phyloP scores from a whole-genome alignment of 495 filamentous ascomycete genomes.

The Aspergillus carlsbadensis region DNA sequence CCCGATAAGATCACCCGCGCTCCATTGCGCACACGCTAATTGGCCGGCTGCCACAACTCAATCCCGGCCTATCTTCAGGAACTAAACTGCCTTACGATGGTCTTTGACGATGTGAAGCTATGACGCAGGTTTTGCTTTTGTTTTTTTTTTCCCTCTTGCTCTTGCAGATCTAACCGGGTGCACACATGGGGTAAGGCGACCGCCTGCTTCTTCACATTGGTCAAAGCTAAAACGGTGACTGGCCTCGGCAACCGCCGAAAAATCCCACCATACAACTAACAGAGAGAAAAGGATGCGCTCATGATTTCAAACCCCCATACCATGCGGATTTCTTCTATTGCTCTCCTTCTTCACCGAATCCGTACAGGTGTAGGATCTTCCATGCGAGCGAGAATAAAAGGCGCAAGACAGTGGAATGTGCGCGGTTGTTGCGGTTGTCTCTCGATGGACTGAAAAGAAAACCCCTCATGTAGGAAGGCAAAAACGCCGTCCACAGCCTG shows the following conservation, averaged over 20 bases:
- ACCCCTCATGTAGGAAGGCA: constrained; percentile 1
- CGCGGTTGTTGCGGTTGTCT: constrained; percentile 7
- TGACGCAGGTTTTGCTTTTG: neutral
- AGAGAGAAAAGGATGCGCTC: neutral
- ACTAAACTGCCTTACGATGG: neutral
- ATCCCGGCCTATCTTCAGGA: neutral
- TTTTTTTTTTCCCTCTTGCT: neutral
- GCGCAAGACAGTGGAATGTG: constrained; percentile 1
- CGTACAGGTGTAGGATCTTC: neutral
- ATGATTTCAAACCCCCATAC: constrained; percentile 1
- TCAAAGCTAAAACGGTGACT: neutral
- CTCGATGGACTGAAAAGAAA: constrained; percentile 3
- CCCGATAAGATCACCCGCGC: constrained; percentile 48
- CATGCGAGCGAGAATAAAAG: neutral
- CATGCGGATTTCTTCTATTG: neutral
- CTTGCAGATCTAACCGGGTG: neutral
- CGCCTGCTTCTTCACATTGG: neutral
- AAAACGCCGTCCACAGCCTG: constrained; percentile 18
- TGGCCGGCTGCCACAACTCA: constrained; percentile 9
- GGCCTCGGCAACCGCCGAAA: constrained; percentile 2
- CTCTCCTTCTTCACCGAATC: neutral
- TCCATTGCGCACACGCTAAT: constrained; percentile 8
- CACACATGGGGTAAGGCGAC: constrained; percentile 3
- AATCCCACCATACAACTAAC: neutral
- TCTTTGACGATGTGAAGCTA: neutral